Evolutionary conservation across 2,329 filamentous ascomycete genomes (phyloP), one percentile per base, ranked within the genome.

Genomic region (Gyromitra esculenta): DNA sequence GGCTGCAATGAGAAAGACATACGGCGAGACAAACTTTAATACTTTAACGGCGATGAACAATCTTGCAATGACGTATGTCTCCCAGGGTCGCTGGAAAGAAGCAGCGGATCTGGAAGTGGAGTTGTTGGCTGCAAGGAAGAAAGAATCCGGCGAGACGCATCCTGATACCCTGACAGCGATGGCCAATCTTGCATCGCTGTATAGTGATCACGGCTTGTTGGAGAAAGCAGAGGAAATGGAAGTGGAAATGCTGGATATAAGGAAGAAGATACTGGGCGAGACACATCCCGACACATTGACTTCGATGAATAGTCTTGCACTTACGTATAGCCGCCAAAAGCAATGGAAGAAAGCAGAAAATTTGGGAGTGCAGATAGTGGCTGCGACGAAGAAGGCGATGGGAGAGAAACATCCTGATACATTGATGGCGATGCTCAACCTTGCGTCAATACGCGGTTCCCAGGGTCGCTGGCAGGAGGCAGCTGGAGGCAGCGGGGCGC

Each of bases 11-110:
- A 52, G 21, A 37, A 31, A 66, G 13, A 11, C 31, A 39, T 13
- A 35, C 6, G 57, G 57, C 57, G 37, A 37, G 37, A 25, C 31
- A 25, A 18, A 60, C n/a, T 21, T 13, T 37, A 8, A 60, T 25
- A 60, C 57, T 25, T 7, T 60, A 60, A 21, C 18, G 15, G 15
- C 25, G 7, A 60, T 60, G 57, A n/a, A n/a, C 31, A 60, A 60
- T 25, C 50, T 52, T 52, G 50, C 18, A 18, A 52, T 18, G 50
- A 52, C 50, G 18, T 52, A 52, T 18, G 7, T 6, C 8, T 18
- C 50, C 50, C 50, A 18, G 18, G 50, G 50, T 3, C 50, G 50
- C 5, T 25, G 50, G 18, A 37, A 60, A n/a, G 57, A 60, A 60
- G 57, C 57, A 31, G 25, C 3, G 21, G 21, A 60, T 11, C 31